Evolutionary conservation across 148 eudicot species (phyloP).

Genomic region (Silene latifolia): DNA sequence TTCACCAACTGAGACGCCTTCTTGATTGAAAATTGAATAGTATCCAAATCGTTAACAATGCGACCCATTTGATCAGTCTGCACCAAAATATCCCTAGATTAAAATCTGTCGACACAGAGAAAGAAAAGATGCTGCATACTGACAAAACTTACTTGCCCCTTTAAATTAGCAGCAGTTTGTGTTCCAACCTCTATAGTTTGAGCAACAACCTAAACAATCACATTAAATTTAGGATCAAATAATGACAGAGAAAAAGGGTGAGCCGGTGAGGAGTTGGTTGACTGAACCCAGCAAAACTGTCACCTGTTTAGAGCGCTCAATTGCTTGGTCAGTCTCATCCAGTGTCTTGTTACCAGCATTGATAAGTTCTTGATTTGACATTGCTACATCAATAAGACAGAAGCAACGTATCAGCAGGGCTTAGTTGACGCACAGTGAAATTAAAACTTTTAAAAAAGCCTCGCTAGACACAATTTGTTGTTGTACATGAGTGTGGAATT

Average conservation of each 20-base stretch:
- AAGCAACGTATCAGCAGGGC: slow-evolving; percentile 12
- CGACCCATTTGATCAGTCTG: slow-evolving; percentile 99
- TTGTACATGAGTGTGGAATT: not conserved
- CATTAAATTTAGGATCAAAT: not conserved
- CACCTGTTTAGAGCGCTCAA: slow-evolving; percentile 92
- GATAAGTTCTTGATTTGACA: slow-evolving; percentile 94
- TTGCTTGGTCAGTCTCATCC: slow-evolving; percentile 97
- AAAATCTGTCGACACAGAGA: slow-evolving; percentile 7
- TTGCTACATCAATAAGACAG: slow-evolving; percentile 38
- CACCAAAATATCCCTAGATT: slow-evolving; percentile 18
- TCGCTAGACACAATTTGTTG: no score
- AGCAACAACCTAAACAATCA: slow-evolving; percentile 57
- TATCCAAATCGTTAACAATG: slow-evolving; percentile 84
- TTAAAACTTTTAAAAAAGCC: not conserved
- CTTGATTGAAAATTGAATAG: slow-evolving; percentile 88
- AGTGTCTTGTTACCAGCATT: slow-evolving; percentile 69
- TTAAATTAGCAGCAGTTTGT: slow-evolving; percentile 73
- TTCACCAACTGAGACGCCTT: slow-evolving; percentile 94
- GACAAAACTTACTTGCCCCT: slow-evolving; percentile 68
- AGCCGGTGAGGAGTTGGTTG: not conserved
- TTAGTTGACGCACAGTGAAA: not conserved
- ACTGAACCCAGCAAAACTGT: slow-evolving; percentile 2
- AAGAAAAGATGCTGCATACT: slow-evolving; percentile 8
- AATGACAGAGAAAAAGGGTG: not conserved
- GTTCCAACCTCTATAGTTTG: slow-evolving; percentile 93